Conservation (phyloP, 1,284 basidiomycete genomes). For the Phenoliferia sp. region DNA sequence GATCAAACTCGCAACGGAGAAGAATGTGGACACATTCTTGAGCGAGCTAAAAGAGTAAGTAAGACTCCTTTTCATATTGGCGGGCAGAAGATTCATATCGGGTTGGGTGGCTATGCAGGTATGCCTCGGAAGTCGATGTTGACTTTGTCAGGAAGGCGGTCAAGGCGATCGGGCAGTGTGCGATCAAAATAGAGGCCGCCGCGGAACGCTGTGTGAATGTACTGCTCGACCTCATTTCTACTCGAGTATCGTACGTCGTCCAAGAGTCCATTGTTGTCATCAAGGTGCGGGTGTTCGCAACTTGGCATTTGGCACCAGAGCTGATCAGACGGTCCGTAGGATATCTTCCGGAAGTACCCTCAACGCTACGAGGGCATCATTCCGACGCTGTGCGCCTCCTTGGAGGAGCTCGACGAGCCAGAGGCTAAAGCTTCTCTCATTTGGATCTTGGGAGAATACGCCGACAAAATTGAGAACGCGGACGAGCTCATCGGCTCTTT, state of each 20-base stretch:
- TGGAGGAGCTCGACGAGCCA: constrained; percentile 95
- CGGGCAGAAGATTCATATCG: too few relatives aligned
- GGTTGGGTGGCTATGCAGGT: constrained; percentile 49
- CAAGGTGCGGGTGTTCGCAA: constrained; percentile 74
- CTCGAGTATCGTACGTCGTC: constrained; percentile 92
- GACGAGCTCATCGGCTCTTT: constrained; percentile 87
- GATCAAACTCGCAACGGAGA: constrained; percentile 85
- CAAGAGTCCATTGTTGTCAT: constrained; percentile 98
- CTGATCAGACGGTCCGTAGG: constrained; percentile 48
- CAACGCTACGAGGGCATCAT: constrained; percentile 95
- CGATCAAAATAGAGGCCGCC: constrained; percentile 87
- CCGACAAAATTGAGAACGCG: constrained; percentile 92
- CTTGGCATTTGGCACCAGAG: background rate
- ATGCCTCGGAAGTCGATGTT: constrained; percentile 95
- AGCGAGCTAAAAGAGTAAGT: constrained; percentile 90
- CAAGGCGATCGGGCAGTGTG: constrained; percentile 91
- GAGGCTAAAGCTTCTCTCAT: constrained; percentile 97
- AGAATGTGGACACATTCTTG: constrained; percentile 88
- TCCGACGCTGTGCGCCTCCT: constrained; percentile 85
- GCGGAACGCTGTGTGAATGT: constrained; percentile 95
- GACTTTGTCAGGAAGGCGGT: constrained; percentile 94
- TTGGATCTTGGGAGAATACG: constrained; percentile 98
- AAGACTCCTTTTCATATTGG: background rate
- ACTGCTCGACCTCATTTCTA: constrained; percentile 82
- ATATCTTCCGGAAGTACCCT: constrained; percentile 98